Base-by-base conservation (phyloP, 2,329 filamentous ascomycete genomes). In the Epichloe sylvatica region DNA sequence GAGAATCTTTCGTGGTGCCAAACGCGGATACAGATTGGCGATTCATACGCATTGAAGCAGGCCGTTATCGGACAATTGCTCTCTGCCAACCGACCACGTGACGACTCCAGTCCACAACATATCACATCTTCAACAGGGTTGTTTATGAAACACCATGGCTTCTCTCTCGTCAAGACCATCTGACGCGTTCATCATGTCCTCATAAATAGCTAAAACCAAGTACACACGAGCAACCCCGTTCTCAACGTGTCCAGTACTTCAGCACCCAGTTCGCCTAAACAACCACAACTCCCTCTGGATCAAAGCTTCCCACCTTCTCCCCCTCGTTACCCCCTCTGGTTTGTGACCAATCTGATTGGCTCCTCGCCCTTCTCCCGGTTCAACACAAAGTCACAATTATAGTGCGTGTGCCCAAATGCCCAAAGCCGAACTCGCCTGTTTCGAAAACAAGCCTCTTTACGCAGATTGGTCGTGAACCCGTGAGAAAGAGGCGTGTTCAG, bases 361-460 rank as follows among this genome's bases (percentile, higher is more conserved):
- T n/a, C 45, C 0, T 30, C 52, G 8, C 47, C 56, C 3, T 12
- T 17, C 0, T 51, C 55, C 5, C 54, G 48, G 6, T 59, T 57
- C 3, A 64, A 60, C 3, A 49, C 23, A 50, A 67, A 71, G 39
- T 68, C 64, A 54, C 69, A 72, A 49, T 70, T 72, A 53, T 62
- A 72, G 53, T 74, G 70, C 8, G 71, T 75, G 52, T 75, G 71
- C 1, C 71, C 71, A 59, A 74, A 75, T 0, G 64, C 71, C 72
- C 70, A 75, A 0, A 70, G 30, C 54, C 60, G 67, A n/a, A 73
- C 68, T 2, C 49, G 55, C 0, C 23, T 25, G 23, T 53, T 63
- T 1, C 4, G 56, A 57, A 66, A 74, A 53, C 67, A 71, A 5
- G 8, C 2, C 51, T 70, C 59, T 0, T 25, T 25, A 0, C 58